Evolutionary conservation across 1,139 yeast genomes (phyloP), one percentile per base, ranked within the genome.

Genomic region (Pichia sp.): DNA sequence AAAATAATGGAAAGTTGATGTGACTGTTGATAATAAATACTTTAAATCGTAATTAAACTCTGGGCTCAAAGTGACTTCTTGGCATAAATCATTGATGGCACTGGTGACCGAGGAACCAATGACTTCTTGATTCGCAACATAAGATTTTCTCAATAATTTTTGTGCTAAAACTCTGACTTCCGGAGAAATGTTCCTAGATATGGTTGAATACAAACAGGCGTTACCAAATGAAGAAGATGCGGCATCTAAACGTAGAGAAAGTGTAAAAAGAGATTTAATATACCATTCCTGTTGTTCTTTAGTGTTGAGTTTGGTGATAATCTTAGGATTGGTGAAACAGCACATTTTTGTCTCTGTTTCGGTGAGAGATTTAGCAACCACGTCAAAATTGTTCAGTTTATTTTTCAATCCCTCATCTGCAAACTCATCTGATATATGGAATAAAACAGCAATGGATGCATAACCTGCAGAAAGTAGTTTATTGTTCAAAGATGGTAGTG

Each of bases 401-500:
- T 41, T 35, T 6, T 36, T 36, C 23, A 56, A 33, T 4, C 40
- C 37, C 11, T 44, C 49, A 37, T 48, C 43, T 1, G 42, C 37
- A 8, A 38, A 42, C 2, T 38, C n/a, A 6, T 38, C 44, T 10
- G 39, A 40, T 10, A 54, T 7, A 10, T 43, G 36, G n/a, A 46
- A 48, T 27, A 55, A 39, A 27, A 49, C 40, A 49, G 49, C 48
- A 31, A 60, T 45, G 0, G 59, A 47, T 8, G 79, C 77, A 53
- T 71, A 77, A 4, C 79, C 73, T 49, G 73, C 69, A 2, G 68
- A 61, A 27, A 78, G 69, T 7, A 74, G 71, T 52, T 75, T 78
- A 50, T 66, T 72, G 33, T 76, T 61, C 6, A 72, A 64, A 36
- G 72, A 62, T 29, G 77, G 72, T 43, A 76, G 59, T 29, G 85